Evolutionary conservation across 2,329 filamentous ascomycete species (phyloP).

Genomic region (Beauveria sp.): DNA sequence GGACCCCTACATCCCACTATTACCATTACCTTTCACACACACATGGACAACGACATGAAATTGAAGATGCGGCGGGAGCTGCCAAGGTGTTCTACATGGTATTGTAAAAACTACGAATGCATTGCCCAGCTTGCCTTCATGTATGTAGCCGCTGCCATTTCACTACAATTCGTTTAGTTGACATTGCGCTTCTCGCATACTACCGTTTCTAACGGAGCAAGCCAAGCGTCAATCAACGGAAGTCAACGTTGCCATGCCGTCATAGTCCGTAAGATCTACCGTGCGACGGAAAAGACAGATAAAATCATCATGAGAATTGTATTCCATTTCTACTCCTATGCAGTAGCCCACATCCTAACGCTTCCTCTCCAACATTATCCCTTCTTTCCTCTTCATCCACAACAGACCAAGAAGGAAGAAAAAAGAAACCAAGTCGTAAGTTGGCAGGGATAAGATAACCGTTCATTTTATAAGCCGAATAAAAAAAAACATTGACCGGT

Average conservation of each 20-base stretch:
- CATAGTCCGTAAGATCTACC: not conserved
- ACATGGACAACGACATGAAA: not conserved
- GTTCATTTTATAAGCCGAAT: constrained; percentile 10
- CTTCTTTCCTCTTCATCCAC: not conserved
- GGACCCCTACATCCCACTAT: not conserved
- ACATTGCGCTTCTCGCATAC: not conserved
- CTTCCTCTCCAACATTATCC: not conserved
- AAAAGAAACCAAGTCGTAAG: not conserved
- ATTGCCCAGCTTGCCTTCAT: too few relatives aligned
- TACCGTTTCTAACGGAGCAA: not conserved
- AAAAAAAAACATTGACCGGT: constrained; percentile 10
- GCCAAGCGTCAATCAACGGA: not conserved
- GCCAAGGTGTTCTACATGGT: not conserved
- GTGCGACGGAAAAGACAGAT: not conserved
- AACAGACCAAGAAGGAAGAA: not conserved
- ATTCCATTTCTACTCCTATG: constrained; percentile 11
- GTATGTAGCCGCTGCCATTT: too few relatives aligned
- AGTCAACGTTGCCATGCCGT: not conserved
- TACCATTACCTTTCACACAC: not conserved
- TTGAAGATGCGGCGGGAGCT: not conserved
- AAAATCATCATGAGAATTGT: constrained; percentile 4
- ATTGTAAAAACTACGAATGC: not conserved
- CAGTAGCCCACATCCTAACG: not conserved
- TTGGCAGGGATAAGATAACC: constrained; percentile 7
- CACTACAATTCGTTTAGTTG: too few relatives aligned